A percentile compares a stretch with the other conserved stretches of the same genome.
Evolutionary conservation across 1,284 basidiomycete genomes (phyloP).

Genomic region (Phaffia rhodozyma): DNA sequence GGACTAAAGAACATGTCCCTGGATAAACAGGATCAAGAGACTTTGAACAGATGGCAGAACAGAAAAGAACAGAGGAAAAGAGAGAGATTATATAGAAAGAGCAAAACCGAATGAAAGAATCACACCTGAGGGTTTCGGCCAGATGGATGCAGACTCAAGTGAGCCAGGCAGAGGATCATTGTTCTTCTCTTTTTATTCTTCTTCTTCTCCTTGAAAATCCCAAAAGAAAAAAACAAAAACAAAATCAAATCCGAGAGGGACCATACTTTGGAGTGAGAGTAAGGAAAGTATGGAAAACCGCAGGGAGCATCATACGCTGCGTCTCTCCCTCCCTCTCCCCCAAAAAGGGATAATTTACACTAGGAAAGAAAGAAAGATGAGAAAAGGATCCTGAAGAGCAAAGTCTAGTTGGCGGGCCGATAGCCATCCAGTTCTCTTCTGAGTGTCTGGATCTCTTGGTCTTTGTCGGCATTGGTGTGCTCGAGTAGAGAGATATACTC

Average conservation of each 20-base stretch:
- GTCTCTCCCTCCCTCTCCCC: not conserved
- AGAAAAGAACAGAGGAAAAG: not conserved
- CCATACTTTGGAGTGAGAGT: too few relatives aligned
- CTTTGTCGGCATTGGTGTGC: too few relatives aligned
- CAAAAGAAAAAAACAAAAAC: not conserved
- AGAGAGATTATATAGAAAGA: not conserved
- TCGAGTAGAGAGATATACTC: too few relatives aligned
- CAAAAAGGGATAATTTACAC: not conserved
- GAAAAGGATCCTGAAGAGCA: too few relatives aligned
- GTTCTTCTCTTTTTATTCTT: not conserved
- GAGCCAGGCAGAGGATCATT: not conserved
- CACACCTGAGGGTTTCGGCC: too few relatives aligned
- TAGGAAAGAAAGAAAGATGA: too few relatives aligned
- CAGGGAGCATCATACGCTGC: not conserved
- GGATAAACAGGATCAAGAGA: not conserved
- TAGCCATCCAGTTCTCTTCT: too few relatives aligned
- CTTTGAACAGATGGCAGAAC: not conserved
- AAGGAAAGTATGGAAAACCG: too few relatives aligned
- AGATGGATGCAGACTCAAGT: not conserved
- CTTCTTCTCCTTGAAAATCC: not conserved
- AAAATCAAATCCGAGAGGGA: conserved; percentile 3
- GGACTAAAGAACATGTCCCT: not conserved
- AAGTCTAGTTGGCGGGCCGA: too few relatives aligned
- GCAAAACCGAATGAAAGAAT: not conserved
- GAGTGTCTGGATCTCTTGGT: too few relatives aligned